Conservation (phyloP, 352 stramenopile genomes). For the Globisporangium nagaii region DNA sequence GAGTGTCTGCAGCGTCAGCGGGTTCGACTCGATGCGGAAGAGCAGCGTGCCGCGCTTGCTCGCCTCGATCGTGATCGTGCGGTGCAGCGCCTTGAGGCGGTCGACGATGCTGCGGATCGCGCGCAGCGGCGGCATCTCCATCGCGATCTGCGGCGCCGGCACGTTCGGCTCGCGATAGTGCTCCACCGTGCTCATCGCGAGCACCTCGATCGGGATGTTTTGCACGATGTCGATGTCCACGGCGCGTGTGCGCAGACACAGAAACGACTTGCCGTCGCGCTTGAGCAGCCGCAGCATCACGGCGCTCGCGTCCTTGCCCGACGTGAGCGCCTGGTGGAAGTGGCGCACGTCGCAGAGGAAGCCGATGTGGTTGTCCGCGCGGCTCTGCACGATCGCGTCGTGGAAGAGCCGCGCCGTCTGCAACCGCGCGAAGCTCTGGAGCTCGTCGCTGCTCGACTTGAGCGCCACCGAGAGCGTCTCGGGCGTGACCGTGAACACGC, state of each 20-base stretch:
- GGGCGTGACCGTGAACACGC: constrained; percentile 68
- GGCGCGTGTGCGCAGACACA: constrained; percentile 64
- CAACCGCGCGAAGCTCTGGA: constrained; percentile 73
- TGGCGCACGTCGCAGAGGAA: constrained; percentile 73
- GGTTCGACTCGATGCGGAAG: constrained; percentile 63
- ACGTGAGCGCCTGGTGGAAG: constrained; percentile 66
- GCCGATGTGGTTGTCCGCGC: constrained; percentile 73
- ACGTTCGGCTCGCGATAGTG: constrained; percentile 77
- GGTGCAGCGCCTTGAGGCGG: constrained; percentile 67
- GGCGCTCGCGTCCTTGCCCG: constrained; percentile 69
- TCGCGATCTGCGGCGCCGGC: constrained; percentile 64
- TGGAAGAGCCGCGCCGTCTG: constrained; percentile 62
- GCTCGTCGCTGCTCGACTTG: constrained; percentile 67
- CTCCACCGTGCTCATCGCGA: constrained; percentile 67
- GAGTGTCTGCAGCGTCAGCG: constrained; percentile 70
- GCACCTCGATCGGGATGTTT: constrained; percentile 76
- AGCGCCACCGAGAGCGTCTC: constrained; percentile 60
- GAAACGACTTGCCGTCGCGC: constrained; percentile 63
- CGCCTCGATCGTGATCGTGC: constrained; percentile 70
- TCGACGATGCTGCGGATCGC: constrained; percentile 68
- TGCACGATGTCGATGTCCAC: constrained; percentile 85
- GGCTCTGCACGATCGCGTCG: constrained; percentile 68
- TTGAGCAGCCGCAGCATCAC: constrained; percentile 84
- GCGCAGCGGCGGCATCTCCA: constrained; percentile 73
- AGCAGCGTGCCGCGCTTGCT: constrained; percentile 61